These are phyloP conservation scores for Neofusicoccum ribis DNA, from an alignment of 2,329 filamentous ascomycete species.

Conservation along the genomic window DNA sequence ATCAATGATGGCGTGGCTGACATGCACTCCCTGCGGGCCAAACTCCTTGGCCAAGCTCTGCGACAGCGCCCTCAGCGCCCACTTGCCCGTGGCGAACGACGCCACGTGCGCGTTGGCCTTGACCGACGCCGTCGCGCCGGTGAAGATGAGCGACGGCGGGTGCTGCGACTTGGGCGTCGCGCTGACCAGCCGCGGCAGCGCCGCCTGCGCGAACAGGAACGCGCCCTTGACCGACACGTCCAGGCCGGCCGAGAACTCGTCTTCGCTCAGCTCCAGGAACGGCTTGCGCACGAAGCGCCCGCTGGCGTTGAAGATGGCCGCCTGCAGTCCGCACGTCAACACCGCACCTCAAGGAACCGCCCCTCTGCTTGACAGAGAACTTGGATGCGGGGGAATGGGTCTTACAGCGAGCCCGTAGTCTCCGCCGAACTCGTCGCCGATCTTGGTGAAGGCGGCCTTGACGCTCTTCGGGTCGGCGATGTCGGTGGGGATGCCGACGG, in stretches of 20 bases:
- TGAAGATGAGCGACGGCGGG: conserved; percentile 81
- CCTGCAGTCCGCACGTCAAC: conserved; percentile 31
- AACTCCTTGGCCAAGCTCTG: conserved; percentile 82
- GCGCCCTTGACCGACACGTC: conserved; percentile 59
- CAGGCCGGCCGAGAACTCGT: conserved; percentile 56
- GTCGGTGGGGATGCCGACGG: conserved; percentile 70
- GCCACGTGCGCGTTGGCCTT: conserved; percentile 70
- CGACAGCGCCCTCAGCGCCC: conserved; percentile 70
- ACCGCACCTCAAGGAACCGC: conserved; percentile 46
- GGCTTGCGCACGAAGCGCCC: conserved; percentile 60
- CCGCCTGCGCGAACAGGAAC: conserved; percentile 72
- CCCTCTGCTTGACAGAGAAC: conserved; percentile 30
- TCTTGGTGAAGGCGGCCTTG: conserved; percentile 61
- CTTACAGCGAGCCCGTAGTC: conserved; percentile 41
- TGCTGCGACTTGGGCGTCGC: conserved; percentile 48
- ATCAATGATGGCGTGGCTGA: conserved; percentile 80
- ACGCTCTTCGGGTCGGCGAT: conserved; percentile 58
- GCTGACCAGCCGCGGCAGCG: conserved; percentile 67
- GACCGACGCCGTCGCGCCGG: conserved; percentile 79
- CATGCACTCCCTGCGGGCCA: conserved; percentile 79
- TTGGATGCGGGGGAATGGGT: no score
- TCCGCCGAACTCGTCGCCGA: conserved; percentile 59
- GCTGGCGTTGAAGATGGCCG: conserved; percentile 71
- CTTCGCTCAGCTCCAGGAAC: conserved; percentile 60
- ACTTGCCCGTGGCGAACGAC: conserved; percentile 77